phyloP scores from a whole-genome alignment of 345 rosid genomes.

The Stellera chamaejasme region DNA sequence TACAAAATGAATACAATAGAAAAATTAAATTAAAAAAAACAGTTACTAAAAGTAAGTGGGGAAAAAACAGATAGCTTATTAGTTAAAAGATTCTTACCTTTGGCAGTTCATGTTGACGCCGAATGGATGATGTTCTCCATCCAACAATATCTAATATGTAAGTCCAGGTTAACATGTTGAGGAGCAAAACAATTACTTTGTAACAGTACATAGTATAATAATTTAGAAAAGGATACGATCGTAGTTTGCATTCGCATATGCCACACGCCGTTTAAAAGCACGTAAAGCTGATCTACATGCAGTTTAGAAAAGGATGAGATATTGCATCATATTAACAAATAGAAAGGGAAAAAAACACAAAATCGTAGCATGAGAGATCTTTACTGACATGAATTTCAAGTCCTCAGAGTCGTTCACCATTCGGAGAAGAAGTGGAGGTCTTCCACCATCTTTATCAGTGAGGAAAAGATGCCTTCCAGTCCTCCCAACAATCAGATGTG shows the following conservation, averaged over 20 bases:
- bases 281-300: slow-evolving; percentile 69
- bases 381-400: slow-evolving; percentile 66
- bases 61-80: not conserved
- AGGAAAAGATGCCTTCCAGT: slow-evolving; percentile 92
- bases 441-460: slow-evolving; percentile 65
- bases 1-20: slow-evolving; percentile 6
- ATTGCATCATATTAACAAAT: slow-evolving; percentile 2
- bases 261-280: slow-evolving; percentile 84
- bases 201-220: slow-evolving; percentile 11
- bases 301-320: slow-evolving; percentile 15
- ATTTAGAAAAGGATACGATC: slow-evolving; percentile 65
- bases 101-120: slow-evolving; percentile 80
- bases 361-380: slow-evolving; percentile 2
- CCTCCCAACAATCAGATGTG: slow-evolving; percentile 81
- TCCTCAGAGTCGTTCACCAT: slow-evolving; percentile 71
- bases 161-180: slow-evolving; percentile 36
- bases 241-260: slow-evolving; percentile 81
- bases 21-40: not conserved
- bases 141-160: slow-evolving; percentile 65
- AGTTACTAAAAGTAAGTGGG: not conserved
- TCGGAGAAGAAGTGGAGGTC: slow-evolving; percentile 82
- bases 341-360: not conserved
- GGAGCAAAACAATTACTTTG: slow-evolving; percentile 2
- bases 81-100: slow-evolving; percentile 29
- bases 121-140: slow-evolving; percentile 92